These are phyloP conservation scores for Liquidambar formosana DNA, from an alignment of 164 flowering plant genomes.

Conservation along the genomic window DNA sequence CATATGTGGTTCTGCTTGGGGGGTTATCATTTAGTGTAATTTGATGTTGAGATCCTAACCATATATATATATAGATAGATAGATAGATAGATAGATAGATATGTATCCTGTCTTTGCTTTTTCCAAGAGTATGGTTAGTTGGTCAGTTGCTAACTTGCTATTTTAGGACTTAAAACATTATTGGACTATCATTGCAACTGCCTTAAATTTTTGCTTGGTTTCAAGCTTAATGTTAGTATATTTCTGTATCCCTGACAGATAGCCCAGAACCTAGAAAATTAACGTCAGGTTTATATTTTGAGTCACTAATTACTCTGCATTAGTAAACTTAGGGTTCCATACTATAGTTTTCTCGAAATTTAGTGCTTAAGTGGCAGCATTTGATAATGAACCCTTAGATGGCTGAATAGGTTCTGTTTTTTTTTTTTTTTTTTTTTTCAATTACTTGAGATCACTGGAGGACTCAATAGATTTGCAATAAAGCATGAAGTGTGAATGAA, in stretches of 20 bases:
- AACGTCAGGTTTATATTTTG: not conserved
- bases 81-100: too few relatives aligned
- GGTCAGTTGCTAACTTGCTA: too few relatives aligned
- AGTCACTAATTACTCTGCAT: not conserved
- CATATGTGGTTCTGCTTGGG: not conserved
- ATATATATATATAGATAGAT: not conserved
- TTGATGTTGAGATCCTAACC: not conserved
- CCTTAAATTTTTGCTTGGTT: not conserved
- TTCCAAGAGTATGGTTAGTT: not conserved
- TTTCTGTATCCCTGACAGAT: not conserved
- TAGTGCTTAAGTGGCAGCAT: not conserved
- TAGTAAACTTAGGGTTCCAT: not conserved
- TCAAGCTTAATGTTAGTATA: not conserved
- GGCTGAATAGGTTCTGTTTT: not conserved
- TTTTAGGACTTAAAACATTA: not conserved
- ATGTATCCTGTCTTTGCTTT: not conserved
- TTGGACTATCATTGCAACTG: not conserved
- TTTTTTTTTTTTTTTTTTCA: not conserved
- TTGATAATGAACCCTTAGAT: not conserved
- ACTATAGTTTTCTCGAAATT: not conserved
- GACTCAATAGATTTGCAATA: not conserved
- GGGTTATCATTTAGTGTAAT: not conserved
- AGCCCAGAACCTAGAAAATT: not conserved
- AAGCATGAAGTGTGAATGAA: constrained; percentile 4
- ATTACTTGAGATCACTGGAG: not conserved